A percentile compares a stretch with the other conserved stretches of the same genome.
phyloP scores from a whole-genome alignment of 306 rosid genomes.

The Trifolium repens region DNA sequence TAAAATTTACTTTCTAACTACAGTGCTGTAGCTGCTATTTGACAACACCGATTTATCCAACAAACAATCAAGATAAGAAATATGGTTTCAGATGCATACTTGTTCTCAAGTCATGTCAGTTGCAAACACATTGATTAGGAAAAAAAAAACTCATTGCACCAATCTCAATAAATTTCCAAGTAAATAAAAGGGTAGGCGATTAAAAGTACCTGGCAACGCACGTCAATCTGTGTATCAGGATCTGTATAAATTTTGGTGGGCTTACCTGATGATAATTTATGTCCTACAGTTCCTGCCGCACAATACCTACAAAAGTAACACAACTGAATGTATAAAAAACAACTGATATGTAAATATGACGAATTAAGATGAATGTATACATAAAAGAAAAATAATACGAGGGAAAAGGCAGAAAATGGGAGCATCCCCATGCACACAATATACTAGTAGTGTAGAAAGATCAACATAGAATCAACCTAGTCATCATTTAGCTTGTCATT shows the following conservation, averaged over 20 bases:
- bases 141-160: neutral
- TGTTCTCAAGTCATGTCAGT: neutral
- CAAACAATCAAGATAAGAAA: neutral
- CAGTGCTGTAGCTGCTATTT: no score
- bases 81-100: neutral
- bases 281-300: slow-evolving; percentile 86
- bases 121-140: neutral
- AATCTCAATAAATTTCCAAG: neutral
- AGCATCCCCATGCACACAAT: slow-evolving; percentile 8
- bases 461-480: neutral
- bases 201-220: slow-evolving; percentile 81
- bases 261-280: slow-evolving; percentile 82
- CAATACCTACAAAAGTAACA: slow-evolving; percentile 65
- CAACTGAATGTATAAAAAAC: neutral
- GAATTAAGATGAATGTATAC: slow-evolving; percentile 8
- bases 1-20: neutral
- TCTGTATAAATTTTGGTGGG: slow-evolving; percentile 74
- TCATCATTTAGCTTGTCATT: neutral
- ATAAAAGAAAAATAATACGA: slow-evolving; percentile 2
- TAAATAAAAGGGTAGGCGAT: slow-evolving; percentile 22
- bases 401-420: slow-evolving; percentile 14
- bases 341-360: neutral
- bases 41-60: neutral
- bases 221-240: slow-evolving; percentile 66
- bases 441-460: neutral